Conservation (phyloP, 2,329 filamentous ascomycete species). For the Colletotrichum salicis region DNA sequence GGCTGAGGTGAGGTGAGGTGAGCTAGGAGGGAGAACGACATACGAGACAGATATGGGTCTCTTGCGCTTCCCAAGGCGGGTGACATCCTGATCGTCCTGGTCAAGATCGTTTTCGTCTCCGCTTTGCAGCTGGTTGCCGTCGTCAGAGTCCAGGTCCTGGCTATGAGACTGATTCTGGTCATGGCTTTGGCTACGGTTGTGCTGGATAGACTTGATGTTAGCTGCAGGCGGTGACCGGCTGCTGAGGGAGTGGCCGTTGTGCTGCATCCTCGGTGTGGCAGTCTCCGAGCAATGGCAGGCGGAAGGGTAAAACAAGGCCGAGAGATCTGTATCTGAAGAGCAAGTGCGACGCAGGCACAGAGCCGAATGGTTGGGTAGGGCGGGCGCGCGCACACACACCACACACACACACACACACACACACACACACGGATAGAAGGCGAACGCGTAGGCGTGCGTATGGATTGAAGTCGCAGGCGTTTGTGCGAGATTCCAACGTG, state of each 20-base stretch:
- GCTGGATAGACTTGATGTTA: slow-evolving; percentile 26
- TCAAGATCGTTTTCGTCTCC: slow-evolving; percentile 55
- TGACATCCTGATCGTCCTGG: slow-evolving; percentile 55
- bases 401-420: slow-evolving; percentile 10
- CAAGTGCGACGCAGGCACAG: slow-evolving; percentile 1
- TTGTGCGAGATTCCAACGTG: slow-evolving; percentile 23
- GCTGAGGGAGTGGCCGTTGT: slow-evolving; percentile 36
- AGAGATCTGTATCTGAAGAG: slow-evolving; percentile 8
- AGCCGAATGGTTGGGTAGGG: slow-evolving; percentile 41
- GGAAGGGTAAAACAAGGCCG: slow-evolving; percentile 12
- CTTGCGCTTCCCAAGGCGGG: slow-evolving; percentile 66
- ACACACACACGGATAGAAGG: not conserved
- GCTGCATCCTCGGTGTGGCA: slow-evolving; percentile 35
- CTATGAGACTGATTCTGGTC: slow-evolving; percentile 14
- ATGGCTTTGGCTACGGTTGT: not conserved
- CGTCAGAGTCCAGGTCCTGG: slow-evolving; percentile 59
- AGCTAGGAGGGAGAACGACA: slow-evolving; percentile 41
- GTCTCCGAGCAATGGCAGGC: slow-evolving; percentile 1
- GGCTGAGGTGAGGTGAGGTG: not conserved
- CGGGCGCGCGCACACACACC: slow-evolving; percentile 38
- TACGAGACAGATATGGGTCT: slow-evolving; percentile 71
- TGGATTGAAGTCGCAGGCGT: slow-evolving; percentile 25
- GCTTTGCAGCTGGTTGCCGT: slow-evolving; percentile 54
- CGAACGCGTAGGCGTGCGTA: slow-evolving; percentile 34
- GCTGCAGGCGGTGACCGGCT: slow-evolving; percentile 34